Evolutionary conservation across 371 early-diverging fungal genomes (phyloP).

Genomic region (Apophysomyces ossiformis): DNA sequence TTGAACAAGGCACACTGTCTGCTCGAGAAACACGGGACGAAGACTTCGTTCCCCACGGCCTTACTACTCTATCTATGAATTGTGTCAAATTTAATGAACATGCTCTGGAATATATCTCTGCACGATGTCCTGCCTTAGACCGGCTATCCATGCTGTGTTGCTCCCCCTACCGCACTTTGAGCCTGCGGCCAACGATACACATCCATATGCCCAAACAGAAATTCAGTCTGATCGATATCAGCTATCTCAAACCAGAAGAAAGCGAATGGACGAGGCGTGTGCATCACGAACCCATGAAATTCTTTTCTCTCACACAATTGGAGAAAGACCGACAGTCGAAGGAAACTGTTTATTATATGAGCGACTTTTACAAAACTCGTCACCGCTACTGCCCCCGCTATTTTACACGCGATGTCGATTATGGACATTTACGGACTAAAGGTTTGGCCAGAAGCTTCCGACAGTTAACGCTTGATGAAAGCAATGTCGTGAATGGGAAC

Average conservation of each 20-base stretch:
- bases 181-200: background rate
- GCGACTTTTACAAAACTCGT: constrained; percentile 6
- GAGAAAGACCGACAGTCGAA: background rate
- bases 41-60: background rate
- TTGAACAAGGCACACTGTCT: constrained; percentile 8
- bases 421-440: constrained; percentile 1
- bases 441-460: constrained; percentile 2
- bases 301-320: background rate
- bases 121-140: background rate
- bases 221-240: background rate
- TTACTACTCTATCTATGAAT: constrained; percentile 4
- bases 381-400: constrained; percentile 3
- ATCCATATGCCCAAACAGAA: constrained; percentile 5
- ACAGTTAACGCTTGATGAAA: constrained; percentile 1
- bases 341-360: constrained; percentile 2
- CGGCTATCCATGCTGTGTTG: constrained; percentile 1
- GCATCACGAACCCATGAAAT: constrained; percentile 4
- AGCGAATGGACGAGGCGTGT: constrained; percentile 4
- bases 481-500: background rate
- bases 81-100: constrained; percentile 5
- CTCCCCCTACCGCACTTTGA: constrained; percentile 3
- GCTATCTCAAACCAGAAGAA: constrained; percentile 7
- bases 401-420: constrained; percentile 3
- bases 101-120: constrained; percentile 5
- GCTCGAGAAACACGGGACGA: background rate